Evolutionary conservation across 306 rosid species (phyloP).

Genomic region (Vigna mungo): DNA sequence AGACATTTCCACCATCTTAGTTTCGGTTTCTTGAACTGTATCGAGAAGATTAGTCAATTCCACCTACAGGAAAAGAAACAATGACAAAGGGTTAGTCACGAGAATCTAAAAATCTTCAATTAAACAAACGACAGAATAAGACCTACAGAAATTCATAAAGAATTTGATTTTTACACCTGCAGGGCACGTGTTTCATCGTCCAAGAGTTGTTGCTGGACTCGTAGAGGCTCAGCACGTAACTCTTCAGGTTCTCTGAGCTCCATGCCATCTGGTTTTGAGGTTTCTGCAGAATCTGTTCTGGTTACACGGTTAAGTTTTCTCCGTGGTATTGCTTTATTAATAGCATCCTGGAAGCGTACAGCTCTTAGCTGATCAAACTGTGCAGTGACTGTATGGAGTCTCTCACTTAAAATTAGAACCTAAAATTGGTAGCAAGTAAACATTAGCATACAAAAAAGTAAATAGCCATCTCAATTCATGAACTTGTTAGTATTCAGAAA

Average conservation of each 20-base stretch:
- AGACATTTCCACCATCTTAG: slow-evolving; percentile 99
- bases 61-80: slow-evolving; percentile 61
- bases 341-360: slow-evolving; percentile 85
- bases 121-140: slow-evolving; percentile 33
- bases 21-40: slow-evolving; percentile 90
- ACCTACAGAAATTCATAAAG: slow-evolving; percentile 19
- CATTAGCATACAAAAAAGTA: slow-evolving; percentile 23
- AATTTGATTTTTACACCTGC: slow-evolving; percentile 62
- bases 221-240: slow-evolving; percentile 63
- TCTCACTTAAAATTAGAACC: slow-evolving; percentile 93
- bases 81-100: slow-evolving; percentile 18
- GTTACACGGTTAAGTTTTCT: slow-evolving; percentile 64
- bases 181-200: slow-evolving; percentile 97
- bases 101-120: slow-evolving; percentile 40
- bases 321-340: slow-evolving; percentile 80
- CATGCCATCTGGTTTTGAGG: slow-evolving; percentile 51
- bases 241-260: slow-evolving; percentile 71
- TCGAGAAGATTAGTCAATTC: slow-evolving; percentile 83
- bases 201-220: slow-evolving; percentile 83
- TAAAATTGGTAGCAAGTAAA: slow-evolving; percentile 41
- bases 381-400: slow-evolving; percentile 84
- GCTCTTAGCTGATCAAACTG: slow-evolving; percentile 97
- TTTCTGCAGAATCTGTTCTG: slow-evolving; percentile 53
- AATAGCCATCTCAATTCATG: slow-evolving; percentile 31
- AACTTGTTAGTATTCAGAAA: slow-evolving; percentile 25